Conservation (phyloP, 139 green algal genomes). For the Closterium sp. region DNA sequence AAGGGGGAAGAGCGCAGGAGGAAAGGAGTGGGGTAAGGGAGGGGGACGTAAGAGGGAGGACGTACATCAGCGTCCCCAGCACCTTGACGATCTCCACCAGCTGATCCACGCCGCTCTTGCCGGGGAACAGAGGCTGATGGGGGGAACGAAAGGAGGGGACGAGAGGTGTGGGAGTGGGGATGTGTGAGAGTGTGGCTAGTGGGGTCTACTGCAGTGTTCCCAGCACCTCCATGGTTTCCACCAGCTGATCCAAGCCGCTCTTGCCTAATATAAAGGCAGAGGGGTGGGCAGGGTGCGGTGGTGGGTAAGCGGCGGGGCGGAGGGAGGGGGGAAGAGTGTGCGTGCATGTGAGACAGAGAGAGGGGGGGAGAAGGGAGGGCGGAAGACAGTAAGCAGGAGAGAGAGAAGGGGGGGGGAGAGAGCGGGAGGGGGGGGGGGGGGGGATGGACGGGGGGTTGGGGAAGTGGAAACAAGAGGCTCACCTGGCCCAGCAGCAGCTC, state of each 20-base stretch:
- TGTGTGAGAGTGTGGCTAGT: background rate
- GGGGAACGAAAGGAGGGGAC: background rate
- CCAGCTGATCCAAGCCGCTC: background rate
- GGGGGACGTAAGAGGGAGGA: background rate
- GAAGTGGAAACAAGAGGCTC: background rate
- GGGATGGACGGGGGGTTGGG: background rate
- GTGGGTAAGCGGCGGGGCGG: background rate
- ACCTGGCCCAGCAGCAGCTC: constrained; percentile 91
- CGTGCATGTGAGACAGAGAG: background rate
- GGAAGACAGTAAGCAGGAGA: background rate
- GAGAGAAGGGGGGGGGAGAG: background rate
- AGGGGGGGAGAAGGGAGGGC: background rate
- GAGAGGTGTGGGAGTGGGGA: no score
- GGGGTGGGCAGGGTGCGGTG: background rate
- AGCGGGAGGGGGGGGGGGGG: background rate
- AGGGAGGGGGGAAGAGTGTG: background rate
- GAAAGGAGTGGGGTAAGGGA: background rate
- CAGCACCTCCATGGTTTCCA: background rate
- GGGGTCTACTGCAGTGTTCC: background rate
- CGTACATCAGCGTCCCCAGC: constrained; percentile 61
- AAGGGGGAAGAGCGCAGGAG: background rate
- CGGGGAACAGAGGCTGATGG: constrained; percentile 60
- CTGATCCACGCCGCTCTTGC: constrained; percentile 95
- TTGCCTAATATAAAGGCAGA: background rate
- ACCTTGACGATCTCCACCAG: constrained; percentile 99